Percentiles rank a stretch among this genome's conserved stretches.
Evolutionary conservation across 495 filamentous ascomycete genomes (phyloP).

Genomic region (Neurospora africana): DNA sequence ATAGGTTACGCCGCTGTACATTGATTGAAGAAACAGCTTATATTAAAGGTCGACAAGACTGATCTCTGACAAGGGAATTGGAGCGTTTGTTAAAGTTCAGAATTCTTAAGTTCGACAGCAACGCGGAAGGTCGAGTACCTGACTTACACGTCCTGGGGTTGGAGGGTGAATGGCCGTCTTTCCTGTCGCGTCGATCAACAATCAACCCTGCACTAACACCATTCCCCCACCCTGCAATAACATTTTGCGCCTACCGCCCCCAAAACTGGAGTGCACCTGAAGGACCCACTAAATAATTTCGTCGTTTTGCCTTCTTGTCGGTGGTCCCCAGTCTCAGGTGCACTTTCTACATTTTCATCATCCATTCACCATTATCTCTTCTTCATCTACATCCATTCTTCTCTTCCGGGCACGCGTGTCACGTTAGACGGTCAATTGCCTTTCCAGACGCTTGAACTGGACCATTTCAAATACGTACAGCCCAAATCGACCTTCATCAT

Average conservation of each 20-base stretch:
- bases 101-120: not conserved
- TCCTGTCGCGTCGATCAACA: not conserved
- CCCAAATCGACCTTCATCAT: conserved; percentile 9
- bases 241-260: not conserved
- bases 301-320: not conserved
- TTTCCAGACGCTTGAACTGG: not conserved
- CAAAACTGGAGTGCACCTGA: not conserved
- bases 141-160: not conserved
- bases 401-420: not conserved
- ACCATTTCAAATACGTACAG: not conserved
- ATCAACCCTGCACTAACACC: not conserved
- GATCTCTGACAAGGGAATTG: not conserved
- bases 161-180: not conserved
- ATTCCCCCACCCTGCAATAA: not conserved
- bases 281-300: conserved; percentile 1
- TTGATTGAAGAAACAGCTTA: not conserved
- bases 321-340: not conserved
- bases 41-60: not conserved
- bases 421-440: not conserved
- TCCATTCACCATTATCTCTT: not conserved
- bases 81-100: not conserved
- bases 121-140: not conserved
- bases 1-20: not conserved
- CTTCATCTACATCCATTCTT: not conserved
- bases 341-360: not conserved